phyloP scores from a whole-genome alignment of 176 grass and related monocot genomes.

The Zizania latifolia region DNA sequence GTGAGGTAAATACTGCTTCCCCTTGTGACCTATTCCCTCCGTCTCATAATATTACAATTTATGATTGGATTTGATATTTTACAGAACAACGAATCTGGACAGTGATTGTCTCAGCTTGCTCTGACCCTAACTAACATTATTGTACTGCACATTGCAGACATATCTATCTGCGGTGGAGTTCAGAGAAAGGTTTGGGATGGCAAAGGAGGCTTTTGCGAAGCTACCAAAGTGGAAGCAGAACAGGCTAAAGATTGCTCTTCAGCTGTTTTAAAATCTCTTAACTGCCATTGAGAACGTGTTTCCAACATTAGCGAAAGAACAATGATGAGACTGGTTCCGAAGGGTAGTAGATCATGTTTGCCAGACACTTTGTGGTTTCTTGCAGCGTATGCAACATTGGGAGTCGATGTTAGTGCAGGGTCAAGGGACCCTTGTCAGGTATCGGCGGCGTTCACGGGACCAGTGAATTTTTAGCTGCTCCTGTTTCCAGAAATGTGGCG shows the following conservation, averaged over 20 bases:
- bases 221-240: conserved; percentile 98
- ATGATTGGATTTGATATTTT: too few relatives aligned
- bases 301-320: conserved; percentile 11
- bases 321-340: conserved; percentile 11
- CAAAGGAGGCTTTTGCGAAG: conserved; percentile 86
- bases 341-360: conserved; percentile 8
- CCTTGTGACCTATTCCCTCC: not conserved
- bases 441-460: conserved; percentile 39
- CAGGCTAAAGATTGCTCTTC: conserved; percentile 89
- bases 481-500: conserved; percentile 43
- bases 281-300: not conserved
- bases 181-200: conserved; percentile 80
- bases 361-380: not conserved
- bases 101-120: not conserved
- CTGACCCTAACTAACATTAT: conserved; percentile 5
- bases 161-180: conserved; percentile 76
- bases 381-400: not conserved
- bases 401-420: conserved; percentile 15
- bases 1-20: conserved; percentile 57
- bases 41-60: too few relatives aligned
- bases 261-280: conserved; percentile 58
- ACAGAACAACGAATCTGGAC: too few relatives aligned
- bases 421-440: conserved; percentile 37
- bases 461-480: conserved; percentile 90
- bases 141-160: conserved; percentile 40